Evolutionary conservation across 805 yeast species (phyloP).

Genomic region (Candida ovalis): DNA sequence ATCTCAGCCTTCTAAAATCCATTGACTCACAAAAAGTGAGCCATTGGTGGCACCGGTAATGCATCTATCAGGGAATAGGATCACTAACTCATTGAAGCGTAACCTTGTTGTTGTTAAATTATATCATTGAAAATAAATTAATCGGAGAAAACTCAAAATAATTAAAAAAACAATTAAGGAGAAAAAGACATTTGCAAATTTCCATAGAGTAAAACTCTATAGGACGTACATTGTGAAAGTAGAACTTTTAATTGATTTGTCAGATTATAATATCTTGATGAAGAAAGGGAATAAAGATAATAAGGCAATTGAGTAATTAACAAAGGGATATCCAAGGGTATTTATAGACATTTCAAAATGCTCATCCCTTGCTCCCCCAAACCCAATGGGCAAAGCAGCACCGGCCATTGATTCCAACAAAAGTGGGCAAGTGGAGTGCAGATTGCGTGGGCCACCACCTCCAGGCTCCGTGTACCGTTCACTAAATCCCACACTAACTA

Average conservation of each 20-base stretch:
- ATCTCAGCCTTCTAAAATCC: constrained; percentile 32
- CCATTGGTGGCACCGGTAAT: constrained; percentile 1
- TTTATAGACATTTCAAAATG: not conserved
- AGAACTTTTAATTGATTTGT: not conserved
- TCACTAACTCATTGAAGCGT: not conserved
- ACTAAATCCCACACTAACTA: no score
- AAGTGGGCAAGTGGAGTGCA: no score
- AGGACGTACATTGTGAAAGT: constrained; percentile 4
- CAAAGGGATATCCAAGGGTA: not conserved
- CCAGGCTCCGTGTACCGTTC: no score
- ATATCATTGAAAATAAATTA: not conserved
- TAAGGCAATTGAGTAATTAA: not conserved
- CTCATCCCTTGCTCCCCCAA: no score
- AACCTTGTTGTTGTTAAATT: not conserved
- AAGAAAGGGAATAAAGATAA: not conserved
- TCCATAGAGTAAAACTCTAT: constrained; percentile 1
- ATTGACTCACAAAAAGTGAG: not conserved
- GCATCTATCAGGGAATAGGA: not conserved
- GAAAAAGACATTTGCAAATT: not conserved
- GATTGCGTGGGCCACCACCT: no score
- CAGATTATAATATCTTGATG: not conserved
- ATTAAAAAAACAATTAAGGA: not conserved
- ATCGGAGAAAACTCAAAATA: not conserved
- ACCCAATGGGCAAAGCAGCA: no score
- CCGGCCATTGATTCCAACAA: no score